Evolutionary conservation across 2,329 filamentous ascomycete genomes (phyloP).

Genomic region (Ceratocystis huliohia): DNA sequence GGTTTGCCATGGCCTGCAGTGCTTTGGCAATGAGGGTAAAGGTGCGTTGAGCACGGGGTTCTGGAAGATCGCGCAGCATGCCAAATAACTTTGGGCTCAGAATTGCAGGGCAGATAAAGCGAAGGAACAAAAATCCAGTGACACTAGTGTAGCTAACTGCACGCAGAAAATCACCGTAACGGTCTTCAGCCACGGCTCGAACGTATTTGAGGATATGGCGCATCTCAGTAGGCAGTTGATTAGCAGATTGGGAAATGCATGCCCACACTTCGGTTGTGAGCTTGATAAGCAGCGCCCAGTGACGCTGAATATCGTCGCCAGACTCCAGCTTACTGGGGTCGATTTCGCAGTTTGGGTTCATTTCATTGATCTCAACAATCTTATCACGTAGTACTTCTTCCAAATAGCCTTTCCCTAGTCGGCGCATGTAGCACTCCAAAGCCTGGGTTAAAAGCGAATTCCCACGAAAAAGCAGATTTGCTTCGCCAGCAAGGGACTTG

Average conservation of each 20-base stretch:
- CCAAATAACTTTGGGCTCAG: slow-evolving; percentile 90
- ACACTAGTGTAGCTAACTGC: slow-evolving; percentile 89
- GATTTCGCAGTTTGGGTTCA: slow-evolving; percentile 86
- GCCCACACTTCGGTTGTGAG: slow-evolving; percentile 78
- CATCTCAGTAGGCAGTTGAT: slow-evolving; percentile 66
- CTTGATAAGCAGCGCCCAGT: slow-evolving; percentile 66
- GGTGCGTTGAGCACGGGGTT: slow-evolving; percentile 69
- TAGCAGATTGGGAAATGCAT: slow-evolving; percentile 62
- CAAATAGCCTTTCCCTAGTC: slow-evolving; percentile 83
- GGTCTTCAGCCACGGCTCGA: slow-evolving; percentile 80
- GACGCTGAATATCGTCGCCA: slow-evolving; percentile 61
- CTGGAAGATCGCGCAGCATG: slow-evolving; percentile 69
- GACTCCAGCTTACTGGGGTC: slow-evolving; percentile 67
- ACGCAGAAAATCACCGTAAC: slow-evolving; percentile 82
- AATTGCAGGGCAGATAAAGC: slow-evolving; percentile 94
- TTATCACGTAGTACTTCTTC: slow-evolving; percentile 78
- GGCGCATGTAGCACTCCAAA: slow-evolving; percentile 89
- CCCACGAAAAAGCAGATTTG: slow-evolving; percentile 86
- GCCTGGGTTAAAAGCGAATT: slow-evolving; percentile 91
- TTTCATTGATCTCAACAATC: slow-evolving; percentile 76
- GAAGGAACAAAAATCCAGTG: slow-evolving; percentile 83
- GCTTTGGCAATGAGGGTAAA: slow-evolving; percentile 88
- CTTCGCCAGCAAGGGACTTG: slow-evolving; percentile 70
- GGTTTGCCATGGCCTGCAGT: slow-evolving; percentile 77
- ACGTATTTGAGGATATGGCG: slow-evolving; percentile 82